These are phyloP conservation scores for Emydomyces testavorans DNA, from an alignment of 2,329 filamentous ascomycete genomes.

Conservation along the genomic window DNA sequence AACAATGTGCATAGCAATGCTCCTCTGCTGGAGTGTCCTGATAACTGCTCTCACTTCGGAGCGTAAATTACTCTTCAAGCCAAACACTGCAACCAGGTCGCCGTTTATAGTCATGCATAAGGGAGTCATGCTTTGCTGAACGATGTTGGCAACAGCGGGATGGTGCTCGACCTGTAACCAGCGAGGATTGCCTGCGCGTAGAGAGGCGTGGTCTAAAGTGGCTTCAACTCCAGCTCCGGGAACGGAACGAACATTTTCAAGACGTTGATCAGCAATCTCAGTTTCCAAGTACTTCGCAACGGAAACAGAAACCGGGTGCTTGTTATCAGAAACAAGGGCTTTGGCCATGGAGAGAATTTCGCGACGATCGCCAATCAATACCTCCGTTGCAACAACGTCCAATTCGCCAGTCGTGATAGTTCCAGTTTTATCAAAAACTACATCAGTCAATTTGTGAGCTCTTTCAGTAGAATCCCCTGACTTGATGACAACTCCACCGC, in stretches of 20 bases:
- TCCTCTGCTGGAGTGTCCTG: conserved; percentile 37
- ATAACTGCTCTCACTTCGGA: conserved; percentile 44
- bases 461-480: conserved; percentile 52
- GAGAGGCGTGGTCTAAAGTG: conserved; percentile 8
- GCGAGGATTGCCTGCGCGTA: conserved; percentile 24
- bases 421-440: conserved; percentile 68
- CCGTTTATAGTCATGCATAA: conserved; percentile 47
- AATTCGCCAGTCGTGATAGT: conserved; percentile 49
- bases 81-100: conserved; percentile 38
- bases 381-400: conserved; percentile 26
- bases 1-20: conserved; percentile 44
- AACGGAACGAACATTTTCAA: conserved; percentile 19
- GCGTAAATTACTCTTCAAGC: conserved; percentile 39
- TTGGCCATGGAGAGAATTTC: conserved; percentile 24
- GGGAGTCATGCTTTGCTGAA: conserved; percentile 38
- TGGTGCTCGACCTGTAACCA: conserved; percentile 29
- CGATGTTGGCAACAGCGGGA: conserved; percentile 25
- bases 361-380: conserved; percentile 15
- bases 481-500: conserved; percentile 58
- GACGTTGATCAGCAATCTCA: conserved; percentile 2
- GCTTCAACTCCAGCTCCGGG: conserved; percentile 25
- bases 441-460: conserved; percentile 47
- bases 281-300: conserved; percentile 34
- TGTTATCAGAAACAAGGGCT: conserved; percentile 34
- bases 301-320: conserved; percentile 44